Evolutionary conservation across 2,329 filamentous ascomycete species (phyloP).

Genomic region (Claviceps maximensis): DNA sequence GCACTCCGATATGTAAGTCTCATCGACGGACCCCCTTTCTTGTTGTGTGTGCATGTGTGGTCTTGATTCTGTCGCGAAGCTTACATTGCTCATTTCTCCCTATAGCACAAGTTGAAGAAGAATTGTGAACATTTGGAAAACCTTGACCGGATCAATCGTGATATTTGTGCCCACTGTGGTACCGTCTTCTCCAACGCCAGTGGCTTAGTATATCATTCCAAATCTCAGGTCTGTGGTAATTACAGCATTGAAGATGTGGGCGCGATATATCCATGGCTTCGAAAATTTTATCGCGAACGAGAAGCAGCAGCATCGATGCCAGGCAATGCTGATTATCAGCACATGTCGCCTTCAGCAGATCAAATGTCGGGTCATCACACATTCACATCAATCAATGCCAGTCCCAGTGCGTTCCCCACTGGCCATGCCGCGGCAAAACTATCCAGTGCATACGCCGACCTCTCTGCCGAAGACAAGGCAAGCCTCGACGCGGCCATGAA

Average conservation of each 20-base stretch:
- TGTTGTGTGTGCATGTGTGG: neutral
- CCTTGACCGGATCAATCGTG: slow-evolving; percentile 13
- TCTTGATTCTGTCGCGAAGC: neutral
- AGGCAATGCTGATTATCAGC: neutral
- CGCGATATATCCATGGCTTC: neutral
- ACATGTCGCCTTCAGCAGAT: neutral
- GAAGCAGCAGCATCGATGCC: neutral
- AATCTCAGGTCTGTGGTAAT: slow-evolving; percentile 33
- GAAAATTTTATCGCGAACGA: slow-evolving; percentile 1
- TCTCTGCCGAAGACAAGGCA: slow-evolving; percentile 18
- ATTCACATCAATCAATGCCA: neutral
- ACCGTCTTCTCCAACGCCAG: slow-evolving; percentile 26
- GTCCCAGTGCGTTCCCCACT: neutral
- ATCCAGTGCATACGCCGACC: slow-evolving; percentile 30
- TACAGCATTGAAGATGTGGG: slow-evolving; percentile 14
- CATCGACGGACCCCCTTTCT: neutral
- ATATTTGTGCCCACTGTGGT: slow-evolving; percentile 32
- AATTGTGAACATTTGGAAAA: slow-evolving; percentile 13
- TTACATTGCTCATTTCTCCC: slow-evolving; percentile 5
- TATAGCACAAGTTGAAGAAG: slow-evolving; percentile 16
- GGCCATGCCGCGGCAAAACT: neutral
- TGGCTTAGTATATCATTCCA: slow-evolving; percentile 31
- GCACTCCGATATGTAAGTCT: slow-evolving; percentile 21
- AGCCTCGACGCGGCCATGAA: slow-evolving; percentile 18
- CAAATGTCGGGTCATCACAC: neutral